A percentile compares a stretch with the other conserved stretches of the same genome.
Evolutionary conservation across 2,329 filamentous ascomycete species (phyloP).

Genomic region (Exophiala alcalophila): DNA sequence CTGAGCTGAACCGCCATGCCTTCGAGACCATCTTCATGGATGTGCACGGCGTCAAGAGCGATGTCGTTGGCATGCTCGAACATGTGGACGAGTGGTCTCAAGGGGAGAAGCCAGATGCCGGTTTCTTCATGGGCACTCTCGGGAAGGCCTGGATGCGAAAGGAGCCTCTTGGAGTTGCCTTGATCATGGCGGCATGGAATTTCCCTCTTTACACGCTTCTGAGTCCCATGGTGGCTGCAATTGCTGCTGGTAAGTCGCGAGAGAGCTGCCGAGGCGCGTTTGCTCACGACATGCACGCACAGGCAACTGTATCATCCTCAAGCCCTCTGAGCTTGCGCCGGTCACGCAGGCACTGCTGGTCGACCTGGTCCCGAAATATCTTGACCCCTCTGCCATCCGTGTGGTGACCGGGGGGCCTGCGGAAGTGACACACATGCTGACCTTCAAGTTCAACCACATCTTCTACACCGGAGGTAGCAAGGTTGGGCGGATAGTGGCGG

Average conservation of each 20-base stretch:
- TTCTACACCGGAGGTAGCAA: conserved; percentile 47
- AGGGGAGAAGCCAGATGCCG: conserved; percentile 34
- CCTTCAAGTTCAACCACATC: conserved; percentile 44
- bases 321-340: conserved; percentile 44
- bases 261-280: too few relatives aligned
- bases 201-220: conserved; percentile 43
- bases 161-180: conserved; percentile 45
- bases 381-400: conserved; percentile 41
- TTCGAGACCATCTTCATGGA: conserved; percentile 38
- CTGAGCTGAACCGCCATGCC: conserved; percentile 38
- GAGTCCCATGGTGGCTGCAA: conserved; percentile 43
- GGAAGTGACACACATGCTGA: conserved; percentile 40
- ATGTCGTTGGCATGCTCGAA: conserved; percentile 39
- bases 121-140: conserved; percentile 35
- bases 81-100: conserved; percentile 43
- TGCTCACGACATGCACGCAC: neutral
- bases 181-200: conserved; percentile 49
- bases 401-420: conserved; percentile 39
- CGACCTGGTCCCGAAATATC: conserved; percentile 42
- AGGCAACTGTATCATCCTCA: conserved; percentile 43
- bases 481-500: conserved; percentile 40
- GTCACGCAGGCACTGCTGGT: conserved; percentile 39
- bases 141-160: conserved; percentile 39
- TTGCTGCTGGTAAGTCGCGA: conserved; percentile 36
- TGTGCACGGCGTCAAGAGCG: conserved; percentile 34